These are phyloP conservation scores for Nothophaeocryptopus gaeumannii DNA, from an alignment of 2,329 filamentous ascomycete species.

Conservation along the genomic window DNA sequence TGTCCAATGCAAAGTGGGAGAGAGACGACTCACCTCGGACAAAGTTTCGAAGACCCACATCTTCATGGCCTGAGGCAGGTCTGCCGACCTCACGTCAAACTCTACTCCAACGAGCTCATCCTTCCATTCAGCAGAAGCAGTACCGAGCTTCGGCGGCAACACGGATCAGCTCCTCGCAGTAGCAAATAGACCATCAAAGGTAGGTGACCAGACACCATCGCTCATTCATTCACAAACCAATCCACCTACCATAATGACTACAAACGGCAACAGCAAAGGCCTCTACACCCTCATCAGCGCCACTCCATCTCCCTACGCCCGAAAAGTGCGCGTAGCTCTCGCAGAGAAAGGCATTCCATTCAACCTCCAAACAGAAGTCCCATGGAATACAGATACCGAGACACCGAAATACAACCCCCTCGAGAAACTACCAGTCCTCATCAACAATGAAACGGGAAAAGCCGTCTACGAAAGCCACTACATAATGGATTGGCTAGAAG, in stretches of 20 bases:
- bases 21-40: no score
- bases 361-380: conserved; percentile 42
- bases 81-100: no score
- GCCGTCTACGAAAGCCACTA: conserved; percentile 38
- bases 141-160: conserved; percentile 14
- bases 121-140: background rate
- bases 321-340: conserved; percentile 43
- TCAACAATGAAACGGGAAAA: conserved; percentile 32
- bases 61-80: no score
- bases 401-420: conserved; percentile 42
- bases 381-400: conserved; percentile 41
- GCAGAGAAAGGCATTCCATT: conserved; percentile 42
- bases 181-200: background rate
- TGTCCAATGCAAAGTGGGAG: no score
- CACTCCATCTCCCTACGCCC: conserved; percentile 41
- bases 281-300: conserved; percentile 34
- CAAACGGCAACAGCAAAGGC: background rate
- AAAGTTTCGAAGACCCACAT: no score
- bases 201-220: background rate
- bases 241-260: background rate
- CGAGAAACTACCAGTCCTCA: conserved; percentile 41
- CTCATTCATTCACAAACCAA: background rate
- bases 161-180: conserved; percentile 7
- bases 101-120: background rate
- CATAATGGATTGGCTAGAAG: conserved; percentile 40